Conservation (phyloP, 2,329 filamentous ascomycete species). For the Pochonia chlamydosporia region DNA sequence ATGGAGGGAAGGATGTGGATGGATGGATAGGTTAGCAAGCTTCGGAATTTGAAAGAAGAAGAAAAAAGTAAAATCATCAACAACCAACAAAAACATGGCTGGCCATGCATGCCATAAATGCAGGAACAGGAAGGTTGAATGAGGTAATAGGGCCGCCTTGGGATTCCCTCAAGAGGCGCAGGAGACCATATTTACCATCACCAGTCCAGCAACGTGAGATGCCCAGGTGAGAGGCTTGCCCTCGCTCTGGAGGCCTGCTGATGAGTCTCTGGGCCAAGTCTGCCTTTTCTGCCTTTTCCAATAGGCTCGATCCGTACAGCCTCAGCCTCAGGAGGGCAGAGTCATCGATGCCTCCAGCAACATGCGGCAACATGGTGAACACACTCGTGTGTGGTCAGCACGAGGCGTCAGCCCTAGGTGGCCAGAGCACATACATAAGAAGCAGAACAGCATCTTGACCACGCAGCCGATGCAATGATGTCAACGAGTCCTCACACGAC, state of each 20-base stretch:
- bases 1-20: not conserved
- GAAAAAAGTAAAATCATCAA: not conserved
- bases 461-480: too few species aligned
- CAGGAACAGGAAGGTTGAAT: conserved; percentile 17
- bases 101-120: conserved; percentile 18
- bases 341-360: conserved; percentile 1
- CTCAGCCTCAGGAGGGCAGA: conserved; percentile 6
- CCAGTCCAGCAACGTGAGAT: conserved; percentile 7
- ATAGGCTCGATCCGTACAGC: not conserved
- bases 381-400: conserved; percentile 1
- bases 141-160: conserved; percentile 7
- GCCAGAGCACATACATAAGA: not conserved
- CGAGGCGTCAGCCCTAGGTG: not conserved
- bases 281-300: conserved; percentile 2
- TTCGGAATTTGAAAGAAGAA: not conserved
- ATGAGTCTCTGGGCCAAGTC: not conserved
- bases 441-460: not conserved
- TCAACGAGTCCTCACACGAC: not conserved
- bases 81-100: not conserved
- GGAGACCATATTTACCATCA: conserved; percentile 6
- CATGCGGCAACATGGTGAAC: conserved; percentile 1
- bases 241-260: conserved; percentile 11
- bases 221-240: conserved; percentile 8
- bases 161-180: not conserved
- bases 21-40: not conserved